Evolutionary conservation across 1,139 yeast species (phyloP), one percentile per base, ranked within the genome.

Genomic region (Candida anutae): DNA sequence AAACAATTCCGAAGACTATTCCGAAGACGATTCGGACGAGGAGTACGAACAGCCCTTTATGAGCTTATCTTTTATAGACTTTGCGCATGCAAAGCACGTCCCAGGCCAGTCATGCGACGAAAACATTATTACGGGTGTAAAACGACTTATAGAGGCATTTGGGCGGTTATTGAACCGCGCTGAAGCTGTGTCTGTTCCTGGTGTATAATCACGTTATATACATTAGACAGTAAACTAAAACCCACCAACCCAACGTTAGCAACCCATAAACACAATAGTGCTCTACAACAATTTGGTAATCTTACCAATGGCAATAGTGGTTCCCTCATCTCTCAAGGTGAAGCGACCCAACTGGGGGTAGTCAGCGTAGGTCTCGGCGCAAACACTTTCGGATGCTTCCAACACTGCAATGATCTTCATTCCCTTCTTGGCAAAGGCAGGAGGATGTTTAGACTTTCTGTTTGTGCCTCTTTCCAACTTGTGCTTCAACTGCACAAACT

Each of bases 361-460:
- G 50, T 84, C 94, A 40, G 69, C 77, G 55, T 81, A 90, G 29
- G 94, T 80, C 64, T 90, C 99, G 31, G 90, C 81, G 68, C 97
- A 90, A 22, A 90, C 83, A 15, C 94, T 85, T 45, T 77, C 88
- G 28, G 75, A 68, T 13, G 85, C 70, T 60, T 88, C 96, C 49
- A 90, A 67, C 27, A 81, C 74, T 22, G 97, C 98, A 55, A 90
- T 87, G 45, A 90, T 77, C 76, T 85, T 88, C 97, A 90, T 90
- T 46, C 99, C 99, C 73, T 85, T 85, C 63, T 88, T 90, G 41
- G 98, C 99, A 57, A 87, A 90, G 29, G 96, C 95, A 35, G 98
- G 98, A 23, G 98, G 84, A 57, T 84, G 87, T 73, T 87, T 90
- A 37, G 95, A 83, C 60, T 79, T 83, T 66, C 95, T 81, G 70